Percentiles rank a stretch among this genome's conserved stretches.
Conservation (phyloP, 1,284 basidiomycete species). For the Boletellus deceptivus region DNA sequence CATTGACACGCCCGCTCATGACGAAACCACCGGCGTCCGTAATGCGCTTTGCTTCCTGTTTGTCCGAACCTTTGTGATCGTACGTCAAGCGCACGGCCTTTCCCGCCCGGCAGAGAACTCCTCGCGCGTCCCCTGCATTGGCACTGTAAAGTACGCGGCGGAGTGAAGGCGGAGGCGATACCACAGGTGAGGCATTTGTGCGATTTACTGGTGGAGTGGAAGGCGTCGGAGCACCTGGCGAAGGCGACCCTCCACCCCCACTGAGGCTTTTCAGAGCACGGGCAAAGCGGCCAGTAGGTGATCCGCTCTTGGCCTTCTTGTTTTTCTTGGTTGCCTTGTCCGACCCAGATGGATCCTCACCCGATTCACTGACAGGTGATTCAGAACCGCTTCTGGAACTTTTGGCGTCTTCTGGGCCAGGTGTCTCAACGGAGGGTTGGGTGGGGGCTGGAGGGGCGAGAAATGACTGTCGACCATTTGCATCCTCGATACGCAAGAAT, state of each 20-base stretch:
- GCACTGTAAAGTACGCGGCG: constrained; percentile 91
- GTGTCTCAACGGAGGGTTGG: constrained; percentile 21
- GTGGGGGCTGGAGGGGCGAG: constrained; percentile 31
- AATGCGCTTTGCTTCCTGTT: constrained; percentile 96
- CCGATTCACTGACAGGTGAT: constrained; percentile 31
- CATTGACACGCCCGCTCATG: constrained; percentile 97
- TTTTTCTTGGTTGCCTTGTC: constrained; percentile 32
- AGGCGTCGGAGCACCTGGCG: constrained; percentile 21
- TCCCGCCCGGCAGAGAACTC: constrained; percentile 85
- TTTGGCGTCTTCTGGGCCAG: constrained; percentile 31
- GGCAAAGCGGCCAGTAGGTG: constrained; percentile 50
- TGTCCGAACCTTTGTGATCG: constrained; percentile 98
- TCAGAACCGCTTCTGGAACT: constrained; percentile 25
- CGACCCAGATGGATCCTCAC: constrained; percentile 35
- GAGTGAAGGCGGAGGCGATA: constrained; percentile 47
- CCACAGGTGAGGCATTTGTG: constrained; percentile 30
- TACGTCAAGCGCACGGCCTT: constrained; percentile 94
- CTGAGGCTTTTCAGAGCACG: constrained; percentile 58
- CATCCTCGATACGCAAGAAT: constrained; percentile 92
- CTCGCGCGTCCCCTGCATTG: constrained; percentile 93
- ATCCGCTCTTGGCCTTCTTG: constrained; percentile 43
- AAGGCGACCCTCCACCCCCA: constrained; percentile 43
- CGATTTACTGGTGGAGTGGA: constrained; percentile 13
- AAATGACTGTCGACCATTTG: constrained; percentile 66
- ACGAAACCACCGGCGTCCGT: constrained; percentile 98